A percentile compares a stretch with the other conserved stretches of the same genome.
Evolutionary conservation across 257 asterid genomes (phyloP).

Genomic region (Ligustrum vulgare): DNA sequence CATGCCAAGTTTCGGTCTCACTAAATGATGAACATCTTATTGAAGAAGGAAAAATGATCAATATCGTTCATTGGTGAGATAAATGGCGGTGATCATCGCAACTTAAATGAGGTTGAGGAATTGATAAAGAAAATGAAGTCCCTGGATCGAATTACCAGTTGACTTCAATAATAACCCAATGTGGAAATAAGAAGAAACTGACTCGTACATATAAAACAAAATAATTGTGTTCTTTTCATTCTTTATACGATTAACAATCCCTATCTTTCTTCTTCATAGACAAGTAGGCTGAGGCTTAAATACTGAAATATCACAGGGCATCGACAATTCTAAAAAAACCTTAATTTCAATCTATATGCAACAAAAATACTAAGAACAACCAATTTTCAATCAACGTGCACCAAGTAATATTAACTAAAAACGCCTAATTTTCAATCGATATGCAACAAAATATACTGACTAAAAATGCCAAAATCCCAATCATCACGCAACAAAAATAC

Average conservation of each 20-base stretch:
- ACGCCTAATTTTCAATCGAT: not conserved
- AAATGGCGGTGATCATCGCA: too few species aligned
- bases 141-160: too few species aligned
- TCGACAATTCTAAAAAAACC: constrained; percentile 1
- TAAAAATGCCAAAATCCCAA: not conserved
- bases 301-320: not conserved
- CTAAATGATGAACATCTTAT: too few species aligned
- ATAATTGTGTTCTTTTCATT: not conserved
- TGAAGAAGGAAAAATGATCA: too few species aligned
- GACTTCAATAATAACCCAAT: too few species aligned
- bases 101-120: too few species aligned
- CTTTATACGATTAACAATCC: not conserved
- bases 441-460: not conserved
- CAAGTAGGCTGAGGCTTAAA: constrained; percentile 1
- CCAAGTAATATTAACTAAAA: not conserved
- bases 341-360: not conserved
- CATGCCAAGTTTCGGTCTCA: not conserved
- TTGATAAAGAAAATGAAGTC: too few species aligned
- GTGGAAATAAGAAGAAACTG: not conserved
- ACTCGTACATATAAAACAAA: not conserved
- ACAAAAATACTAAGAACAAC: not conserved
- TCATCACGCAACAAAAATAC: not conserved
- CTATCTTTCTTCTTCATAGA: not conserved
- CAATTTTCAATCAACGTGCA: not conserved
- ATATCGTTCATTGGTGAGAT: too few species aligned